Conservation (phyloP, 1,284 basidiomycete species). For the Baeospora myosura region DNA sequence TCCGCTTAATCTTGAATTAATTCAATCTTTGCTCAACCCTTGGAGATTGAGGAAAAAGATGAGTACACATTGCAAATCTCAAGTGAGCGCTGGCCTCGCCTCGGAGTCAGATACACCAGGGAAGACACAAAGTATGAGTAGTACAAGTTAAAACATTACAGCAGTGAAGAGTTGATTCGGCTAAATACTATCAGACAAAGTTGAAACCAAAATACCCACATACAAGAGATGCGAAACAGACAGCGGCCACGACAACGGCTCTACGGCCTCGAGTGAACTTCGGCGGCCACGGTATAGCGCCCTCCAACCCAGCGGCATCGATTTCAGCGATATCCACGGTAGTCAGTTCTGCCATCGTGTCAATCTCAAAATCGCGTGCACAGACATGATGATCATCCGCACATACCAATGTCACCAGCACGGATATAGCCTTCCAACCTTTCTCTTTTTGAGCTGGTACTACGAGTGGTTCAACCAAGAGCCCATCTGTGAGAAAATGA, state of each 20-base stretch:
- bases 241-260: background rate
- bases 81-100: too few species aligned
- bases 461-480: background rate
- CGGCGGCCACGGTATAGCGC: background rate
- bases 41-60: too few species aligned
- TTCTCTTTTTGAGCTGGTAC: constrained; percentile 14
- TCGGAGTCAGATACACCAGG: too few species aligned
- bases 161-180: too few species aligned
- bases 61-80: too few species aligned
- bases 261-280: background rate
- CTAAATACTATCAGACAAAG: constrained; percentile 1
- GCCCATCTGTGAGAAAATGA: background rate
- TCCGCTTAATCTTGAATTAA: too few species aligned
- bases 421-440: constrained; percentile 14
- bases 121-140: too few species aligned
- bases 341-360: constrained; percentile 13
- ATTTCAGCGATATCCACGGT: constrained; percentile 17
- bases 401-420: constrained; percentile 14
- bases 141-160: too few species aligned
- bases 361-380: background rate
- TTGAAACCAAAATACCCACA: background rate
- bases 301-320: constrained; percentile 28
- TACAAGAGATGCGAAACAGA: background rate
- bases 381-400: background rate
- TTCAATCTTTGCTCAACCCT: too few species aligned